Evolutionary conservation across 129 eudicot species (phyloP), one percentile per base, ranked within the genome.

Genomic region (Rutidosis leptorrhynchoides): DNA sequence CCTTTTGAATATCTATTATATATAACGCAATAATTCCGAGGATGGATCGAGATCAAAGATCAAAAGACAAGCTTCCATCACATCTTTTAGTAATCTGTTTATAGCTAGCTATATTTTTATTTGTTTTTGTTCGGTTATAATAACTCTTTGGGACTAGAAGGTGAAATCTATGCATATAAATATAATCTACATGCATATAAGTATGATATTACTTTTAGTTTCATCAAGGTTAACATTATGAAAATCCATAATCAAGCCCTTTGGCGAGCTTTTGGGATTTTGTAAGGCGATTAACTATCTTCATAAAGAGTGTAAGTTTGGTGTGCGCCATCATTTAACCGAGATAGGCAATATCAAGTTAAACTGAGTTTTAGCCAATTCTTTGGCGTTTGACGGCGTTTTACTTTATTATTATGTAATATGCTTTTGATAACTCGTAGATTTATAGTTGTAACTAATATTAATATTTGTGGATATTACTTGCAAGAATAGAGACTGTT

Each of bases 111-210:
- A 74, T 40, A 40, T 12, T 40, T 12, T 3, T 11, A 2, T 40
- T 8, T 3, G 65, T 28, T 26, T 16, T 58, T 55, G 14, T 16
- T 74, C n/a, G n/a, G n/a, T 73, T 63, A 40, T 21, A 1, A 62
- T 54, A 53, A 2, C 45, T 63, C 37, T 73, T 58, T 29, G 58
- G 75, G 72, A 60, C 33, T 46, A 37, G 65, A 72, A 40, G 63
- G 74, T 58, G 63, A 65, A 60, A n/a, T 23, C 25, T 75, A 21
- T 73, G 75, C n/a, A n/a, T n/a, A n/a, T 80, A 67, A 58, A 71
- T 65, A 54, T 64, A 20, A 40, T n/a, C n/a, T n/a, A n/a, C n/a
- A n/a, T n/a, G n/a, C n/a, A n/a, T n/a, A n/a, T n/a, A 12, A 10
- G 46, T 40, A 40, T 40, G 12, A 16, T 40, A 11, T 2, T 40